A percentile compares a stretch with the other conserved stretches of the same genome.
These are phyloP conservation scores for Arthrobotrys megalospora DNA, from an alignment of 2,329 filamentous ascomycete species.

Conservation along the genomic window DNA sequence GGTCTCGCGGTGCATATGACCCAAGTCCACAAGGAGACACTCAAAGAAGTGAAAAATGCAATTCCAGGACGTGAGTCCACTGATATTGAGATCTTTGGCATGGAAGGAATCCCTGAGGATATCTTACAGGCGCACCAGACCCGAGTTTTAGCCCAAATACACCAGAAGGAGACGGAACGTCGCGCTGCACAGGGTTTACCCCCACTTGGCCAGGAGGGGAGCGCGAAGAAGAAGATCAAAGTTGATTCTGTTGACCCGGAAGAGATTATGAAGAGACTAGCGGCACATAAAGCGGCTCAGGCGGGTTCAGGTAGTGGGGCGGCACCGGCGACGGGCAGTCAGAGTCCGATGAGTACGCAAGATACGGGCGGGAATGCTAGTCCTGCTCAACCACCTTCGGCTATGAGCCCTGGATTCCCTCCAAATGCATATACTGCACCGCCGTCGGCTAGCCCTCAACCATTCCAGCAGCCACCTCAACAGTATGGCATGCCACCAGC, in stretches of 20 bases:
- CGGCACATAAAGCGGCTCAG: conserved; percentile 80
- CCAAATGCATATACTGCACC: conserved; percentile 72
- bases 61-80: conserved; percentile 86
- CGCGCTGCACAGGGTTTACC: conserved; percentile 88
- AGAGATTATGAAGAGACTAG: conserved; percentile 84
- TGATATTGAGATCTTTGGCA: conserved; percentile 96
- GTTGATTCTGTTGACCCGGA: conserved; percentile 81
- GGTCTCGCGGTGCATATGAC: conserved; percentile 97
- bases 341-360: conserved; percentile 70
- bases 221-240: conserved; percentile 78
- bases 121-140: conserved; percentile 86
- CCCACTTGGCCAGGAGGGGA: conserved; percentile 74
- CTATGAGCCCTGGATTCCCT: conserved; percentile 61
- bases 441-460: conserved; percentile 49
- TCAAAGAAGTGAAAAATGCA: conserved; percentile 91
- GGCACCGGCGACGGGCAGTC: conserved; percentile 74
- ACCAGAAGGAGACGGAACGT: conserved; percentile 86
- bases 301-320: conserved; percentile 73
- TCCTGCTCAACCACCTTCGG: conserved; percentile 66
- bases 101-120: conserved; percentile 95
- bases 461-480: conserved; percentile 38
- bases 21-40: conserved; percentile 95
- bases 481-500: conserved; percentile 49
- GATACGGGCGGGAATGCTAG: conserved; percentile 72
- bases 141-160: conserved; percentile 86